Percentiles rank a stretch among this genome's conserved stretches.
Evolutionary conservation across 352 stramenopile species (phyloP).

Genomic region (Aphanomyces euteiches): DNA sequence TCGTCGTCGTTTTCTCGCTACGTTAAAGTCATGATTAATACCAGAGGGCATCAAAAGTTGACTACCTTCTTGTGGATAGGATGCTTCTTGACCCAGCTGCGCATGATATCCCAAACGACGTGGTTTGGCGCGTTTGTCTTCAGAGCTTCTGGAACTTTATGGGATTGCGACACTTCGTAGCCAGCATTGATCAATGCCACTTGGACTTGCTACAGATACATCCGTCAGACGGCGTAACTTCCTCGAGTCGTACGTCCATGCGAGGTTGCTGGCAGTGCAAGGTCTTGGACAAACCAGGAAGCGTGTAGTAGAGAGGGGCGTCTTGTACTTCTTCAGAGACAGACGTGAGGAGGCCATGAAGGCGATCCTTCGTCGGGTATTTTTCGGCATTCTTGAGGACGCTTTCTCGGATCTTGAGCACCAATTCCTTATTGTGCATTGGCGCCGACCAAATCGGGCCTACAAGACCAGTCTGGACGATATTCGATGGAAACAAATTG

Average conservation of each 20-base stretch:
- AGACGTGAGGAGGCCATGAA: conserved; percentile 94
- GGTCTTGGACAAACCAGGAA: conserved; percentile 90
- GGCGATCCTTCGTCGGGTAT: conserved; percentile 88
- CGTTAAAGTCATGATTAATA: not conserved
- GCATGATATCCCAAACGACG: conserved; percentile 98
- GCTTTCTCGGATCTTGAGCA: conserved; percentile 77
- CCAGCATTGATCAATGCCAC: conserved; percentile 94
- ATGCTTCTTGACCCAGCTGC: conserved; percentile 94
- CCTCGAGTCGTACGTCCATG: conserved; percentile 46
- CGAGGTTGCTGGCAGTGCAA: conserved; percentile 92
- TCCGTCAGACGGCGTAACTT: not conserved
- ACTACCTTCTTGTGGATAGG: conserved; percentile 82
- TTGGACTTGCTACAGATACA: conserved; percentile 72
- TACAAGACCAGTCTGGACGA: conserved; percentile 69
- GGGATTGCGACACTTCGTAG: conserved; percentile 96
- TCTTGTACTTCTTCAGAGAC: conserved; percentile 95
- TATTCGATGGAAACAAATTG: conserved; percentile 45
- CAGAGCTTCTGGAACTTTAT: conserved; percentile 97
- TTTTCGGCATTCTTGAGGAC: conserved; percentile 52
- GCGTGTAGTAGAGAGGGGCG: conserved; percentile 95
- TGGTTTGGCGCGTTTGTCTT: conserved; percentile 98
- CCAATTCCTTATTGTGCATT: conserved; percentile 92
- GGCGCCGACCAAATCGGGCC: conserved; percentile 97
- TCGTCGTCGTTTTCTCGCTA: conserved; percentile 60
- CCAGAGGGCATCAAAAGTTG: not conserved